Evolutionary conservation across 2,329 filamentous ascomycete species (phyloP), one percentile per base, ranked within the genome.

Genomic region (Penicillium sp.): DNA sequence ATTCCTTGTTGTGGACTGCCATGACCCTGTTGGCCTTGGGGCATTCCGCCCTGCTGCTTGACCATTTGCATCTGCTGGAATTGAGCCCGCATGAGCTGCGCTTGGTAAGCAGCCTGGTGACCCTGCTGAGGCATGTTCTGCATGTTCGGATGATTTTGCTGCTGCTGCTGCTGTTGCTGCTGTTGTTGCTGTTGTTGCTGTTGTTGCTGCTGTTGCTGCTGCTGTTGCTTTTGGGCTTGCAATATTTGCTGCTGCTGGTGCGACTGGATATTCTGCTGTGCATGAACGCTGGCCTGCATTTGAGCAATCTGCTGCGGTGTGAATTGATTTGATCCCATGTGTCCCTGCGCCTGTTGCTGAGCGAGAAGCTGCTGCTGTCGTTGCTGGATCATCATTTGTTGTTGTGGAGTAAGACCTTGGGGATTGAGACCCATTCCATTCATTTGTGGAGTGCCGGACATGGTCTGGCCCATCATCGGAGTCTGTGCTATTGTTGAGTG

Each of bases 241-340:
- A 76, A 63, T 49, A 74, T 68, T 46, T 76, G 73, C 31, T 33
- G 31, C 33, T 77, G 64, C 52, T 65, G 75, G 64, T 78, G 69
- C 53, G 70, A 72, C 61, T 74, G 78, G 33, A 75, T 79, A 31
- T 77, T 78, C 51, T 81, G 79, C 56, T 79, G 78, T 26, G 76
- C 77, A 50, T 78, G 77, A 53, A 71, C 71, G 71, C 67, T 80
- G 69, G 66, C 77, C 45, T 78, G 78, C 58, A 78, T 59, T 43
- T 77, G 75, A 37, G 74, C 73, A 54, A 76, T 62, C 48, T 77
- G 73, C 57, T 78, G 76, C 4, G 75, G 75, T 6, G 72, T 76
- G 53, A 77, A 72, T 45, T 74, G 70, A 21, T 66, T 64, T 46
- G 67, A 64, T 21, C 67, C 66, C 51, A 75, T 62, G 62, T 74